Evolutionary conservation across 2,329 filamentous ascomycete species (phyloP).

Genomic region (Arthrobotrys entomopaga): DNA sequence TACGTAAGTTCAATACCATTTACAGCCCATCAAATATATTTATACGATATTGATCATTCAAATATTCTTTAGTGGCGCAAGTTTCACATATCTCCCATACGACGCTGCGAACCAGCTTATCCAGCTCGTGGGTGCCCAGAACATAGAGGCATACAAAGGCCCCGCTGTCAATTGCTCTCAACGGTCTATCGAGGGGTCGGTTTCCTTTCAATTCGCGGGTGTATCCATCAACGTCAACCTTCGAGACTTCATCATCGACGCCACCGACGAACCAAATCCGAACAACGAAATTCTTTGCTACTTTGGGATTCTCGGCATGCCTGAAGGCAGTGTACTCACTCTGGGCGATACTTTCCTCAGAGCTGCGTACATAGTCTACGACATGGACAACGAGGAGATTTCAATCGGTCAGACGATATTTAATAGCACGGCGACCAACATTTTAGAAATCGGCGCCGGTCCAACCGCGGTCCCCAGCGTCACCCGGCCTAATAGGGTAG

Average conservation of each 20-base stretch:
- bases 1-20: conserved; percentile 62
- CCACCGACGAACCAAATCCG: conserved; percentile 66
- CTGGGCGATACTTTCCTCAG: conserved; percentile 80
- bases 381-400: conserved; percentile 76
- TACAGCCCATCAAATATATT: neutral
- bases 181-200: conserved; percentile 62
- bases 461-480: conserved; percentile 68
- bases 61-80: conserved; percentile 54
- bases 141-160: conserved; percentile 66
- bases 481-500: conserved; percentile 65
- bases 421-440: conserved; percentile 66
- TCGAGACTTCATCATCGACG: conserved; percentile 67
- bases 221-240: conserved; percentile 69
- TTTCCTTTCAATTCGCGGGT: conserved; percentile 69
- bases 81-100: conserved; percentile 58
- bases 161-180: conserved; percentile 73
- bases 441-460: conserved; percentile 69
- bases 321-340: conserved; percentile 67
- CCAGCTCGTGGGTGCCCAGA: conserved; percentile 64
- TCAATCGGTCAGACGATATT: conserved; percentile 75
- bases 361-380: conserved; percentile 79
- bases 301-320: conserved; percentile 74
- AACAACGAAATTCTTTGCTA: conserved; percentile 71
- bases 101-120: conserved; percentile 54
- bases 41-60: conserved; percentile 13